Evolutionary conservation across 2,329 filamentous ascomycete species (phyloP), one percentile per base, ranked within the genome.

Genomic region (Aspergillus pseudoviridinutans): DNA sequence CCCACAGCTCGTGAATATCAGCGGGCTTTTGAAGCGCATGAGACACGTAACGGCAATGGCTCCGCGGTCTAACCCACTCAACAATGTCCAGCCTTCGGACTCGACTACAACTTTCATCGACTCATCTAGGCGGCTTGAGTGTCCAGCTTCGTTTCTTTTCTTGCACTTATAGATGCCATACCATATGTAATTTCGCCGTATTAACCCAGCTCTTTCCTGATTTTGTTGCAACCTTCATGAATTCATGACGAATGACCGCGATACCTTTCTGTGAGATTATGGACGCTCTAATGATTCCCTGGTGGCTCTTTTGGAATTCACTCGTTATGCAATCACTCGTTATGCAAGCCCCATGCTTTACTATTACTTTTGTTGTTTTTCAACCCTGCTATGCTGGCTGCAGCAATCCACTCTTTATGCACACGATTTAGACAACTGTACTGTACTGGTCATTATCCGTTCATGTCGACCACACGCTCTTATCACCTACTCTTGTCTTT

Each of bases 1-100:
- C 55, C 27, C 17, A 47, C 58, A 14, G 51, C 56, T 35, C 64
- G 61, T 22, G 67, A 66, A 17, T 62, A 64, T n/a, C 59, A 59
- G 1, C 60, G 59, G 47, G 55, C 53, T 3, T 56, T 64, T 38
- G 62, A 64, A 28, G 50, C 49, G 22, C 61, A 61, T 41, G 59
- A 65, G 28, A 59, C 61, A 24, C 56, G 47, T 35, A 64, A 61
- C 38, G 44, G 58, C 32, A 64, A 61, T 32, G 44, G 58, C 25
- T 57, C 44, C 12, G 42, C 51, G 6, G 58, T 59, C 25, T 64
- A 52, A 56, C 14, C 12, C 22, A 4, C 20, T 24, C 42, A 6
- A 28, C 24, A 22, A 3, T 25, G 12, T 51, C 28, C 20, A 20
- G n/a, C n/a, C 20, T 50, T 49, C 24, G 8, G n/a, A n/a, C 22